Evolutionary conservation across 768 basidiomycete species (phyloP), one percentile per base, ranked within the genome.

Genomic region (Tricholoma sp.): DNA sequence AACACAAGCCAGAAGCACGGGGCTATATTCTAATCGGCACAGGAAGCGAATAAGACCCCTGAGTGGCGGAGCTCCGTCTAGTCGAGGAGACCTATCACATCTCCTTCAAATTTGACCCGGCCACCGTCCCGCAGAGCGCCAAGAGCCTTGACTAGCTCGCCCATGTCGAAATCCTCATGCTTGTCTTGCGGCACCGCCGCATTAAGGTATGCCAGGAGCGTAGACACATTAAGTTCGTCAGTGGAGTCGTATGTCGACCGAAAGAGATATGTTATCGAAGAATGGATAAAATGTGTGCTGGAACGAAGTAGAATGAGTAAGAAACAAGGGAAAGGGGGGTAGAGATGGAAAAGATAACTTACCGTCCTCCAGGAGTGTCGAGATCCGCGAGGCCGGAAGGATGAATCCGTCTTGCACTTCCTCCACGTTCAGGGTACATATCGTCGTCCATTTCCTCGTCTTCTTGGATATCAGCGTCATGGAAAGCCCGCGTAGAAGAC

Each of bases 81-180:
- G 50, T 69, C 69, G 6, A 67, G 59, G 34, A 71, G 59, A 36
- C 74, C 64, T 47, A 78, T 47, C 50, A 74, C 63, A 63, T 85
- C 83, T 5, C 82, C 83, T 64, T 82, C 79, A 47, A 83, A 74
- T 28, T 75, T 61, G 7, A 84, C 70, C 37, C 75, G 68, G 0
- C 81, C 80, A 56, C 72, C 72, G 29, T 80, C 81, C 37, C 77
- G 73, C 50, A 83, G 61, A 11, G 66, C 61, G 1, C 72, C 78
- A 12, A 78, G 78, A 3, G 76, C 76, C 49, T 75, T 74, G 6
- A 77, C 78, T 15, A 91, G 86, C 70, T 91, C 89, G 1, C 77
- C 76, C 11, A 86, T 88, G 68, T 91, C 88, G 59, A 88, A 90
- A 59, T 91, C 88, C 72, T 90, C 88, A 64, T 88, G 82, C 69